A percentile compares a stretch with the other conserved stretches of the same genome.
These are phyloP conservation scores for Populus ilicifolia DNA, from an alignment of 345 rosid species.

Conservation along the genomic window DNA sequence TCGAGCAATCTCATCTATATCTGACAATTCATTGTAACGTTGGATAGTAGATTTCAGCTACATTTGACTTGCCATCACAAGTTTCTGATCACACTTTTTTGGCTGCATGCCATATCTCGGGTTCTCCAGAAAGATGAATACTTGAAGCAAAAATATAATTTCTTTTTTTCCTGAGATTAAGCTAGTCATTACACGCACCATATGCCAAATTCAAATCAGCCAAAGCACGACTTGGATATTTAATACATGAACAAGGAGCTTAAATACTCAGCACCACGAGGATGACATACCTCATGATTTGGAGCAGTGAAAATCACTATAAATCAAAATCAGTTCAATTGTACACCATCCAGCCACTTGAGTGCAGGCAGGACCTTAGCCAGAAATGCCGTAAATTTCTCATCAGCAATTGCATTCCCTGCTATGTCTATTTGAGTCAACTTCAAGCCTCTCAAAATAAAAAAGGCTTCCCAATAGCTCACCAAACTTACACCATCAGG, in stretches of 20 bases:
- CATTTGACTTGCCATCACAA: too few species aligned
- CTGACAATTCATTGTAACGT: not conserved
- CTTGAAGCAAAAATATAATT: too few species aligned
- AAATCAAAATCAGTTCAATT: constrained; percentile 18
- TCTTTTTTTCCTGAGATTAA: too few species aligned
- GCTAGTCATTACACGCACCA: too few species aligned
- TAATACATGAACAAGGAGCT: too few species aligned
- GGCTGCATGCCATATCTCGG: too few species aligned
- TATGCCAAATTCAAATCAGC: too few species aligned
- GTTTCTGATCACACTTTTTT: too few species aligned
- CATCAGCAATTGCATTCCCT: constrained; percentile 60
- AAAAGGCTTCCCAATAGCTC: constrained; percentile 69
- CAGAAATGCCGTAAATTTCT: constrained; percentile 52
- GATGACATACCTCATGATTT: constrained; percentile 2
- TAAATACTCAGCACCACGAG: not conserved
- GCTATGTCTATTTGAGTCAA: constrained; percentile 59
- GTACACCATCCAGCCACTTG: constrained; percentile 55
- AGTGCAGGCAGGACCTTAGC: constrained; percentile 57
- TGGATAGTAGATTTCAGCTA: too few species aligned
- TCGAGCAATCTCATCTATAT: constrained; percentile 22
- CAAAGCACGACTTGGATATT: too few species aligned
- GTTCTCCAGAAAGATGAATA: too few species aligned
- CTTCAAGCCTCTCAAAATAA: constrained; percentile 47
- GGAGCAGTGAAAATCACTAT: not conserved
- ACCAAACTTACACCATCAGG: constrained; percentile 22